Base-by-base conservation (phyloP, 2,329 filamentous ascomycete species). In the Lasiodiplodia theobromae region DNA sequence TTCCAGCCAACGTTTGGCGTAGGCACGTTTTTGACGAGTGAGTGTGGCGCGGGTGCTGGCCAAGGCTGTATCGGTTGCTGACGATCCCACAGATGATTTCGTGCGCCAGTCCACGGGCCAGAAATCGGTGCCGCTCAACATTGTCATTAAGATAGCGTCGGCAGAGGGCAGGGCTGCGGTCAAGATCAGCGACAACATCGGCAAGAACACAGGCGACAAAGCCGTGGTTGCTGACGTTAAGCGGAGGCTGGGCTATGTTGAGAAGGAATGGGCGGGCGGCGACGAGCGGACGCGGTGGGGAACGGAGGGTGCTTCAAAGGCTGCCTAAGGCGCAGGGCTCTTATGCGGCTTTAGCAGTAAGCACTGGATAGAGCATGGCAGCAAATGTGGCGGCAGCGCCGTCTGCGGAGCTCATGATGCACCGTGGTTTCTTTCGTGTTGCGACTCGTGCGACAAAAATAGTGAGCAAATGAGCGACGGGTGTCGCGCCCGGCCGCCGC, bases 61-160 rank as follows among this genome's bases (percentile, higher is more conserved):
- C 65, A 51, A 57, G 49, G 51, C 38, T 56, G 21, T 40, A 57
- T 67, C 53, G n/a, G 60, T 64, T 64, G 44, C 60, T 64, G 60
- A 64, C 60, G 60, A 64, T 64, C 60, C 49, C 8, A 63, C 69
- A 87, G 88, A 99, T 76, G 96, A 99, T 79, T 99, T 96, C 78
- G 83, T 82, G n/a, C 88, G 91, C 72, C 82, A 87, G 70, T 88
- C 85, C 44, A 65, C 53, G 51, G 90, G 90, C 49, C 89, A 89
- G 73, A 98, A 97, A 81, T 97, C 94, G 0, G 88, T 90, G 18
- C 96, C 96, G 0, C 83, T 99, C 67, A 99, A 99, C 76, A 99
- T 99, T 74, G 96, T 99, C 73, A 97, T 99, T 82, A 99, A 99
- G 82, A 86, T 99, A 70, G 93, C 92, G 71, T 94, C 92, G 11